phyloP scores from a whole-genome alignment of 345 rosid species.

The Eucalyptus lansdowneana region DNA sequence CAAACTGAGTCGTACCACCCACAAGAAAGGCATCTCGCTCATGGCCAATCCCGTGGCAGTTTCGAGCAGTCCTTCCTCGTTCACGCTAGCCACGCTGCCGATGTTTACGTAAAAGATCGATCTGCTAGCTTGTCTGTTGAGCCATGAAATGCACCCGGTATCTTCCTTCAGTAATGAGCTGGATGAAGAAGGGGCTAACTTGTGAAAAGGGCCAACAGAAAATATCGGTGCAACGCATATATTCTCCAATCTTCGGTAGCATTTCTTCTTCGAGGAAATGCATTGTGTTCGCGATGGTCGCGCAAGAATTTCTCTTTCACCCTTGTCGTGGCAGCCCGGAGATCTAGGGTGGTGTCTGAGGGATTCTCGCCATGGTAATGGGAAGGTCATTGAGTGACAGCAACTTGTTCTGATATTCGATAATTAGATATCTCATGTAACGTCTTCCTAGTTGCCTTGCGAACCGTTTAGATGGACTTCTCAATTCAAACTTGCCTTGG shows the following conservation, averaged over 20 bases:
- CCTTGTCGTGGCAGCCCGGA: not conserved
- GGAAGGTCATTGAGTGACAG: not conserved
- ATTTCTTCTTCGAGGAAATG: constrained; percentile 1
- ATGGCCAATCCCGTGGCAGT: constrained; percentile 9
- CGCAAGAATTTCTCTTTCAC: not conserved
- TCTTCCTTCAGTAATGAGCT: not conserved
- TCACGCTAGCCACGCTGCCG: constrained; percentile 3
- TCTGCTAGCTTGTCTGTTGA: not conserved
- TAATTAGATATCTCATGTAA: no score
- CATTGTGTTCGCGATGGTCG: not conserved
- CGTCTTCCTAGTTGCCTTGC: no score
- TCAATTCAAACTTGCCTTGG: no score
- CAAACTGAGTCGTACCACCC: constrained; percentile 8
- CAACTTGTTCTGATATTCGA: not conserved
- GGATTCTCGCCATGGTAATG: not conserved
- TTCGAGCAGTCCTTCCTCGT: constrained; percentile 3
- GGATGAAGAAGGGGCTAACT: not conserved
- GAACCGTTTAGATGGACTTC: no score
- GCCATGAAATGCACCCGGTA: constrained; percentile 8
- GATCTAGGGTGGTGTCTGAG: not conserved
- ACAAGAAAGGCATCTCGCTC: constrained; percentile 11
- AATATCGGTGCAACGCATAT: not conserved
- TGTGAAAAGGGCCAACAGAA: constrained; percentile 6
- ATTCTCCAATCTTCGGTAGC: not conserved
- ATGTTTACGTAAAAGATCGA: constrained; percentile 11